Conservation (phyloP, 2,329 filamentous ascomycete genomes). For the Fusarium foetens region DNA sequence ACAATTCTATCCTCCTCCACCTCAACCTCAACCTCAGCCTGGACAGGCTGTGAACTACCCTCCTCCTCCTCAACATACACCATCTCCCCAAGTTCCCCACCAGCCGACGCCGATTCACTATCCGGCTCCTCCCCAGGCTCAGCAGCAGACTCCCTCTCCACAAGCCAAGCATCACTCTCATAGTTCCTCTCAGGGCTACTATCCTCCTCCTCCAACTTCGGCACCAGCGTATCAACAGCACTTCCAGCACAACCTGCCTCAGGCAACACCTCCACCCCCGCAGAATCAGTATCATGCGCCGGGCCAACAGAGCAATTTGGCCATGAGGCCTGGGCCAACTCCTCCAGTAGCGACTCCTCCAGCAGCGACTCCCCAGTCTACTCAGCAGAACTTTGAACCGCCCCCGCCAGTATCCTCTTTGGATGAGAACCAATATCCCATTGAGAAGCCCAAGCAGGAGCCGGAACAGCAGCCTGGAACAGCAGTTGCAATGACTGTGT, state of each 20-base stretch:
- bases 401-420: conserved; percentile 42
- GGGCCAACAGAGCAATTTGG: conserved; percentile 33
- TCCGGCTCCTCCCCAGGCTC: conserved; percentile 37
- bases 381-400: conserved; percentile 43
- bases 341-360: conserved; percentile 43
- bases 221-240: conserved; percentile 39
- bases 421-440: conserved; percentile 38
- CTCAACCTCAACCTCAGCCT: conserved; percentile 48
- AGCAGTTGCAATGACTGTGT: conserved; percentile 48
- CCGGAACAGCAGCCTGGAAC: conserved; percentile 39
- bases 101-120: conserved; percentile 32
- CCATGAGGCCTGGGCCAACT: conserved; percentile 33
- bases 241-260: conserved; percentile 40
- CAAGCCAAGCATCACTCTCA: conserved; percentile 41
- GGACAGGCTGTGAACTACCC: conserved; percentile 44
- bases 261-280: conserved; percentile 37
- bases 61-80: conserved; percentile 41
- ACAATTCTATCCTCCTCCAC: conserved; percentile 58
- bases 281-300: conserved; percentile 41
- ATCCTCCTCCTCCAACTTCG: conserved; percentile 40
- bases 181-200: conserved; percentile 25
- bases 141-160: conserved; percentile 39
- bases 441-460: conserved; percentile 45
- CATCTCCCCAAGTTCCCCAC: conserved; percentile 39
- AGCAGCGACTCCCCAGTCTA: conserved; percentile 35